A percentile compares a stretch with the other conserved stretches of the same genome.
phyloP scores from a whole-genome alignment of 2,329 filamentous ascomycete species.

The Pseudogymnoascus sp. region DNA sequence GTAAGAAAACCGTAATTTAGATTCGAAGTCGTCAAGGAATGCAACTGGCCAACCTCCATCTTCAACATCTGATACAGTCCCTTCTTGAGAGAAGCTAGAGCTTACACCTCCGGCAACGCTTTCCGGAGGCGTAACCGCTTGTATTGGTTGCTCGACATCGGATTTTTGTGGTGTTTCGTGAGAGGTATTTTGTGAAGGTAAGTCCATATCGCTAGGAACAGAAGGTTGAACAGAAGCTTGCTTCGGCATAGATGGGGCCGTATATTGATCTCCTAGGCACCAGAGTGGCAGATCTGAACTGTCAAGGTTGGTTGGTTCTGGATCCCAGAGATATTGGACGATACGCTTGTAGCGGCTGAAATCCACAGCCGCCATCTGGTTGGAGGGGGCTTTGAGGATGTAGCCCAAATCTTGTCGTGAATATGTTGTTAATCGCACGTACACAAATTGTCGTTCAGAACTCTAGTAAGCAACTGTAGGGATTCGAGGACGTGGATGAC shows the following conservation, averaged over 20 bases:
- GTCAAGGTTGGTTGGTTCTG: conserved; percentile 74
- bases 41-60: conserved; percentile 65
- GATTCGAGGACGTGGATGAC: neutral
- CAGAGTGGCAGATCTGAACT: conserved; percentile 64
- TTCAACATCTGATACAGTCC: conserved; percentile 17
- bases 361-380: conserved; percentile 56
- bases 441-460: neutral
- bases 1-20: conserved; percentile 93
- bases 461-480: neutral
- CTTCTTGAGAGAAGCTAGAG: conserved; percentile 26
- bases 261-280: conserved; percentile 65
- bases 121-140: conserved; percentile 26
- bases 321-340: conserved; percentile 88
- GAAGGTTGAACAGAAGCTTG: neutral
- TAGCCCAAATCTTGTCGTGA: conserved; percentile 4
- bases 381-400: neutral
- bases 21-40: conserved; percentile 90
- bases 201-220: neutral
- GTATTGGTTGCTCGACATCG: conserved; percentile 10
- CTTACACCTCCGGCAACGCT: conserved; percentile 17
- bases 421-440: conserved; percentile 5
- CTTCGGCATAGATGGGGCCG: conserved; percentile 12
- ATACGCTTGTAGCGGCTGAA: conserved; percentile 72
- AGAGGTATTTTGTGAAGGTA: neutral
- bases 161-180: neutral